Percentiles rank a stretch among this genome's conserved stretches.
Conservation (phyloP, 2,329 filamentous ascomycete species). For the Camptophora hylomeconis region DNA sequence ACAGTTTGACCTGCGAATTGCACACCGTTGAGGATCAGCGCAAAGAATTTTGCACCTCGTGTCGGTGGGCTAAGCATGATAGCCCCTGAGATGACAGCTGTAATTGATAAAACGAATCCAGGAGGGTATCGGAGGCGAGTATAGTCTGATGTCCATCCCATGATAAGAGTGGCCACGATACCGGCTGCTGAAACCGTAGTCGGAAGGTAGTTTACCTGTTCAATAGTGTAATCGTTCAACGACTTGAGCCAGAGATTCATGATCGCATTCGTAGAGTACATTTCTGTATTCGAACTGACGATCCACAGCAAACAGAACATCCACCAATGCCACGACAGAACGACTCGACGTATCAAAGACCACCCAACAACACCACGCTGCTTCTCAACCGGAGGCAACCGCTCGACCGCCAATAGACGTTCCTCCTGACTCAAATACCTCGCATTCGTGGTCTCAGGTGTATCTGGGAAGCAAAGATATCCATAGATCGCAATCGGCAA, state of each 20-base stretch:
- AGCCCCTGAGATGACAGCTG: slow-evolving; percentile 10
- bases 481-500: slow-evolving; percentile 31
- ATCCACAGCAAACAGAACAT: slow-evolving; percentile 32
- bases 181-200: slow-evolving; percentile 10
- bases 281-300: slow-evolving; percentile 46
- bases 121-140: slow-evolving; percentile 11
- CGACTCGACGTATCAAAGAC: slow-evolving; percentile 15
- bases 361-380: slow-evolving; percentile 14
- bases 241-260: slow-evolving; percentile 11
- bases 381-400: slow-evolving; percentile 18
- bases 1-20: slow-evolving; percentile 13
- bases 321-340: slow-evolving; percentile 26
- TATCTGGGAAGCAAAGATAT: slow-evolving; percentile 28
- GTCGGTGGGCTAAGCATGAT: slow-evolving; percentile 9
- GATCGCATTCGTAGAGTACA: slow-evolving; percentile 10
- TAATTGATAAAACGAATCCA: slow-evolving; percentile 10
- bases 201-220: slow-evolving; percentile 12
- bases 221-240: slow-evolving; percentile 6
- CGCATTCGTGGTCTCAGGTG: slow-evolving; percentile 23
- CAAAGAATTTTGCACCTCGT: slow-evolving; percentile 7
- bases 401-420: slow-evolving; percentile 20
- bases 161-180: slow-evolving; percentile 12
- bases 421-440: slow-evolving; percentile 23
- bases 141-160: slow-evolving; percentile 11
- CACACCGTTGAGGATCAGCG: slow-evolving; percentile 12